phyloP scores from a whole-genome alignment of 1,139 yeast species.

The Geotrichum aggregatum region DNA sequence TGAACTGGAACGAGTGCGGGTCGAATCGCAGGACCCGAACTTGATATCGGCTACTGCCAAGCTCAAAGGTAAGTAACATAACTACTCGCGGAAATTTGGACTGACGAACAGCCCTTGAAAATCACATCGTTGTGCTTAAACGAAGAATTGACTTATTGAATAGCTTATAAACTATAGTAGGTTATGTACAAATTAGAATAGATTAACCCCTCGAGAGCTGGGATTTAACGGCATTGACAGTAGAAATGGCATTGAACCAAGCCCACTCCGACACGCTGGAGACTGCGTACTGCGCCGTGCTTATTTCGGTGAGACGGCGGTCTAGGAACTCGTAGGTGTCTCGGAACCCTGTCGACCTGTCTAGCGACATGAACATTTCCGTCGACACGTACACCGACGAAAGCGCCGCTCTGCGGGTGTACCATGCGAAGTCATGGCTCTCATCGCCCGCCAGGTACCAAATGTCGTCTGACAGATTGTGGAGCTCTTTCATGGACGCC shows the following conservation, averaged over 20 bases:
- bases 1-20: constrained; percentile 42
- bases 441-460: constrained; percentile 74
- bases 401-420: constrained; percentile 71
- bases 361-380: constrained; percentile 79
- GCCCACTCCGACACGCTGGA: constrained; percentile 69
- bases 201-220: constrained; percentile 15
- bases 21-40: constrained; percentile 47
- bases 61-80: constrained; percentile 26
- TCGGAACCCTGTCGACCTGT: constrained; percentile 52
- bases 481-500: constrained; percentile 60
- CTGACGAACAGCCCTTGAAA: constrained; percentile 27
- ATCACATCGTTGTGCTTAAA: constrained; percentile 27
- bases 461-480: constrained; percentile 75
- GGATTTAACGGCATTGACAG: constrained; percentile 64
- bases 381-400: constrained; percentile 63
- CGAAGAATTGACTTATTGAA: constrained; percentile 29
- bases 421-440: constrained; percentile 90
- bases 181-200: not conserved
- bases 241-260: constrained; percentile 61
- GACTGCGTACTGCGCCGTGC: constrained; percentile 55
- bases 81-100: not conserved
- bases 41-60: constrained; percentile 45
- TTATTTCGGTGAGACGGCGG: constrained; percentile 53
- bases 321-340: constrained; percentile 65
- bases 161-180: constrained; percentile 12